Base-by-base conservation (phyloP, 176 grass and related monocot genomes). In the Carex littledalei region DNA sequence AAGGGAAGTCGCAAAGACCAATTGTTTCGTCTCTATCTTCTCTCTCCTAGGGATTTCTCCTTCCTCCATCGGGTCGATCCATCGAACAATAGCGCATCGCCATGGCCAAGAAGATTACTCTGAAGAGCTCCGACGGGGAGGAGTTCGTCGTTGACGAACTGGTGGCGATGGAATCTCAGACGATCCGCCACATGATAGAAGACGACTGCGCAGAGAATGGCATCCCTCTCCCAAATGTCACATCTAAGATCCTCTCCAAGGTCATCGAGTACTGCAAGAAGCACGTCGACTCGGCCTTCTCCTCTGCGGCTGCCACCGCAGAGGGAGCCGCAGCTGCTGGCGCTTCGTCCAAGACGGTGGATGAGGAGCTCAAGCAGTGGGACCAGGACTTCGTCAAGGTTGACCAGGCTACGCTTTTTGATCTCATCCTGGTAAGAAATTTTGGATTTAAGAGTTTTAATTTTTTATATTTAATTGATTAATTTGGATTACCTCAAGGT, bases 131-230 rank as follows among this genome's bases (percentile, higher is more conserved):
- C 10, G 87, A 89, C 56, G 87, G 87, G 3, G 84, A 86, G 84
- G 67, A 74, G 35, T 89, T 89, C 87, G 87, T 81, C 50, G 87
- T 89, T 16, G 87, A 89, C 17, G 84, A 84, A 62, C 67, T 71
- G 39, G 87, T 86, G 55, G 87, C 87, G 24, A 86, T 81, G 87
- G 67, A 82, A 55, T 89, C 84, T 13, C 63, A 75, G 77, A 89
- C 87, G 37, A 89, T 89, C 78, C 78, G 76, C 16, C 66, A 86
- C 56, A 86, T 86, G 87, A 89, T 89, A n/a, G 87, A 89, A 16
- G 87, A 89, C 54, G 83, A 86, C 78, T 66, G 76, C 65, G 78
- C 63, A 10, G 83, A 81, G 39, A 82, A 60, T 29, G 67, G 78
- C 12, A 86, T 89, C 79, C 88, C 88, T 37, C 59, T 89, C 16